A percentile compares a stretch with the other conserved stretches of the same genome.
Conservation (phyloP, 2,329 filamentous ascomycete genomes). For the Cladophialophora carrionii region DNA sequence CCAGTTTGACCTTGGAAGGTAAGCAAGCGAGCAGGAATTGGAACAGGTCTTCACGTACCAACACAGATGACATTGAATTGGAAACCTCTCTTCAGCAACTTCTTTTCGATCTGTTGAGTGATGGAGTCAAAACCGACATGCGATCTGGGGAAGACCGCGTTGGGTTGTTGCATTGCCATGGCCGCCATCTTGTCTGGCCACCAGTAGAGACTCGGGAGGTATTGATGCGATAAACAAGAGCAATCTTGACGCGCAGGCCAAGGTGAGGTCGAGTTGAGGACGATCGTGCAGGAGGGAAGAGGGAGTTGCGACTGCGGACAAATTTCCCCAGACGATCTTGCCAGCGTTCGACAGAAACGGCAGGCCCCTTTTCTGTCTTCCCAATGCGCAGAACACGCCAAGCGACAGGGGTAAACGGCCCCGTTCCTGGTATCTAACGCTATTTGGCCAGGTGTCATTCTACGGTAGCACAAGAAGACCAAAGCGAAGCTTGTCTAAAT, state of each 20-base stretch:
- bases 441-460: neutral
- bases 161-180: constrained; percentile 44
- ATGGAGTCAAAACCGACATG: constrained; percentile 99
- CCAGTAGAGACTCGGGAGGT: neutral
- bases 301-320: constrained; percentile 32
- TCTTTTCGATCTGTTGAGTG: constrained; percentile 98
- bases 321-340: constrained; percentile 34
- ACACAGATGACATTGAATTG: constrained; percentile 99
- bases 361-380: constrained; percentile 7
- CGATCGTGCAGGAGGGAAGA: constrained; percentile 13
- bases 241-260: neutral
- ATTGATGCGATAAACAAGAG: constrained; percentile 8
- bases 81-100: constrained; percentile 98
- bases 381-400: constrained; percentile 13
- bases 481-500: constrained; percentile 14
- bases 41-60: constrained; percentile 63
- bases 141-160: constrained; percentile 80
- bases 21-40: neutral
- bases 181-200: constrained; percentile 32
- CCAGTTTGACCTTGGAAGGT: constrained; percentile 80
- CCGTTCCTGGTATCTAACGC: neutral
- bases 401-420: constrained; percentile 2
- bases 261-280: constrained; percentile 8
- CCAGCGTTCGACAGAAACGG: constrained; percentile 10
- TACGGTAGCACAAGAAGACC: neutral